Evolutionary conservation across 345 rosid genomes (phyloP), one percentile per base, ranked within the genome.

Genomic region (Populus nigra): DNA sequence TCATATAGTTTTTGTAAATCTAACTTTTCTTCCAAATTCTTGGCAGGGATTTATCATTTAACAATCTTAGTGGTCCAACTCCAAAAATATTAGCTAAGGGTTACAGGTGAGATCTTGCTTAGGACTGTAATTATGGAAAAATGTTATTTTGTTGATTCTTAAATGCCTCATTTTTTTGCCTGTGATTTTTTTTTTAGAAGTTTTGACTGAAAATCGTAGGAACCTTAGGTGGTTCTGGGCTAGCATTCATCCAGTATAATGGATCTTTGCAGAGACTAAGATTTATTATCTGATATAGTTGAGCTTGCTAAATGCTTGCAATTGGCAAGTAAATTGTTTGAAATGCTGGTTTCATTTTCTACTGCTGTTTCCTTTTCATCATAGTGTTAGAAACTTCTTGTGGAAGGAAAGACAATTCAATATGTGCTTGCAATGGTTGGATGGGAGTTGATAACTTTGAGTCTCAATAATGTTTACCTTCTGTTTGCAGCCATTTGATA

Each of bases 51-150:
- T 87, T 96, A 50, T 96, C 98, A 2, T 93, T 81, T 82, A 93
- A 96, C 82, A 96, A 96, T 87, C 92, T 93, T 31, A 96, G 97
- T 23, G 97, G 98, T 57, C 96, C 98, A 22, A 90, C 89, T 18
- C 99, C 98, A 12, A 92, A 80, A 73, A 93, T 93, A 74, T 83
- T 88, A 75, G 99, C 97, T 13, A 96, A 92, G 74, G 96, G 81
- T 77, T 93, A 93, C 81, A 91, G 98, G 98, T 93, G 76, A 85
- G 75, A 72, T 68, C 55, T 65, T 61, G 71, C 20, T 25, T 11
- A 8, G 65, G 35, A 53, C 57, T 68, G 65, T 66, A 29, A 53
- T 66, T 33, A 13, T 66, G 33, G 35, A 20, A 22, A 43, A 39
- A 33, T 39, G 8, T 73, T 62, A 15, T 35, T 69, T 11, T 22